Conservation (phyloP, 139 green algal genomes). For the Chlamydomonas sp. region DNA sequence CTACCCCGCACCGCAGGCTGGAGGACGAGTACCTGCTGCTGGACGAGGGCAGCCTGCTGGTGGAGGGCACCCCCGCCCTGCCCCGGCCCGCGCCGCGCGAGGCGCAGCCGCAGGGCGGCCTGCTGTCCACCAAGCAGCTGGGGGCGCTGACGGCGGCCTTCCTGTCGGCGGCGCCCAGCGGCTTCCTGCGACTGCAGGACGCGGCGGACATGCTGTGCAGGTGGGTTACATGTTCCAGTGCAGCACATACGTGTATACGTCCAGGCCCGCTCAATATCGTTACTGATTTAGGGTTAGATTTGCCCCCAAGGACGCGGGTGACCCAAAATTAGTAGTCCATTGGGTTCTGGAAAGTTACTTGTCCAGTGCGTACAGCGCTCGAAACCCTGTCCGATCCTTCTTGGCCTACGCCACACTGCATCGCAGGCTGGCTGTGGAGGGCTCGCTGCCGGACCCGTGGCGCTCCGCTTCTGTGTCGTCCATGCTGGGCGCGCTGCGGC, state of each 20-base stretch:
- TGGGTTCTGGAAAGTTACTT: too few relatives aligned
- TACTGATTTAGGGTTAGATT: too few relatives aligned
- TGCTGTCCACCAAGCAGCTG: conserved; percentile 64
- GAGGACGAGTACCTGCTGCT: conserved; percentile 65
- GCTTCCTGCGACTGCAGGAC: conserved; percentile 56
- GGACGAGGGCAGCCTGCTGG: conserved; percentile 53
- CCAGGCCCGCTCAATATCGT: too few relatives aligned
- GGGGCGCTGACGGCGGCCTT: conserved; percentile 44
- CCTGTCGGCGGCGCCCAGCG: conserved; percentile 28
- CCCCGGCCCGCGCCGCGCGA: conserved; percentile 23
- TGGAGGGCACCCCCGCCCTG: conserved; percentile 26
- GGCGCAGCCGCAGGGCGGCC: conserved; percentile 30
- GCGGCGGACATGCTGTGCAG: conserved; percentile 56
- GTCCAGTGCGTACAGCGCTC: too few relatives aligned
- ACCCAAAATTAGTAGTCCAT: too few relatives aligned
- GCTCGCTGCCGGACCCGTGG: conserved; percentile 47
- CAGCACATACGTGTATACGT: too few relatives aligned
- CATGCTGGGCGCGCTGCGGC: conserved; percentile 49
- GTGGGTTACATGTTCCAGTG: neutral
- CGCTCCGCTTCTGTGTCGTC: neutral
- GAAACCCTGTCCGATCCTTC: too few relatives aligned
- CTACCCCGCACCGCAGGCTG: neutral
- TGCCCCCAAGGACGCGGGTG: too few relatives aligned
- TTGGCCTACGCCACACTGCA: neutral
- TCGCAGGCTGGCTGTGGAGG: conserved; percentile 8